These are phyloP conservation scores for Oxalis stricta DNA, from an alignment of 441 rosid genomes.

Conservation along the genomic window DNA sequence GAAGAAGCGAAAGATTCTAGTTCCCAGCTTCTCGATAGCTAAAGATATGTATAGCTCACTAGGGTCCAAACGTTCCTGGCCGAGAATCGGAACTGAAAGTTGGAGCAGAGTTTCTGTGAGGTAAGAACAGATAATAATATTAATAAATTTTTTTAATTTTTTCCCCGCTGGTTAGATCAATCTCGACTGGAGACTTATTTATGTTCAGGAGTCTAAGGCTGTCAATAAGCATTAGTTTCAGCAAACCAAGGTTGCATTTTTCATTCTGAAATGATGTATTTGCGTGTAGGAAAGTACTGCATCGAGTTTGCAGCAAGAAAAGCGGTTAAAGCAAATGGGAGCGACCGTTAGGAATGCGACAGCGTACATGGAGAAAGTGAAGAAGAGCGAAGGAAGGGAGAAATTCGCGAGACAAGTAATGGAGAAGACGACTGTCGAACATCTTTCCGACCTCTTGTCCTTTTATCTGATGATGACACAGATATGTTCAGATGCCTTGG, in stretches of 20 bases:
- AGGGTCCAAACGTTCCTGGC: constrained; percentile 21
- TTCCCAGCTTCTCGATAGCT: constrained; percentile 65
- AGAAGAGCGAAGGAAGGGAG: constrained; percentile 49
- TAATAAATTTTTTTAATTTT: too few relatives aligned
- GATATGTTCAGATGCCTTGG: not conserved
- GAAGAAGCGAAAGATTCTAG: constrained; percentile 34
- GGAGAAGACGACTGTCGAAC: constrained; percentile 60
- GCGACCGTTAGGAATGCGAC: constrained; percentile 81
- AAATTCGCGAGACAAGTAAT: constrained; percentile 47
- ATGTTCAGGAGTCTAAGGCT: too few relatives aligned
- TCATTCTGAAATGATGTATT: not conserved
- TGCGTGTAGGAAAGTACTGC: constrained; percentile 61
- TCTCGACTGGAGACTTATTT: too few relatives aligned
- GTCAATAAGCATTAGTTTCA: too few relatives aligned
- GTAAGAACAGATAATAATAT: too few relatives aligned
- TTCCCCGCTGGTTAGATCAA: too few relatives aligned
- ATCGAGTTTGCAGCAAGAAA: constrained; percentile 59
- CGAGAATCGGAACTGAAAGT: constrained; percentile 40
- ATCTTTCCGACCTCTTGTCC: constrained; percentile 60
- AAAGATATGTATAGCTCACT: constrained; percentile 38
- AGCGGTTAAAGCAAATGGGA: constrained; percentile 79
- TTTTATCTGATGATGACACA: constrained; percentile 22
- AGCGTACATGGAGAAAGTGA: constrained; percentile 42
- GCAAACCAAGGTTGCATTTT: too few relatives aligned
- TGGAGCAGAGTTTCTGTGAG: constrained; percentile 71